Evolutionary conservation across 108 stramenopile genomes (phyloP).

Genomic region (Parietichytrium sp.): DNA sequence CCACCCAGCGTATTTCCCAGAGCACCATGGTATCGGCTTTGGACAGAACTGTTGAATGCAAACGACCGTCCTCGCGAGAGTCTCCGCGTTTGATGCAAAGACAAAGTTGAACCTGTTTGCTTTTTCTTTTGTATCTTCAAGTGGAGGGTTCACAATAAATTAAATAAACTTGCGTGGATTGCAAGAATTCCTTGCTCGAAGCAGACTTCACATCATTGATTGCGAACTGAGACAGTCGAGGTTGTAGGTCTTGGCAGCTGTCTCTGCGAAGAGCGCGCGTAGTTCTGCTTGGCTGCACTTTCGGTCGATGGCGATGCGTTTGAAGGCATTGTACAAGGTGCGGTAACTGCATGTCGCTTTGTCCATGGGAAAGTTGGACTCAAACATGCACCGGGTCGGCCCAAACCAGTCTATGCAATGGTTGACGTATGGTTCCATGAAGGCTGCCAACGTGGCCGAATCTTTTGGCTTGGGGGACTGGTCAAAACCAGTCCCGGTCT

Average conservation of each 20-base stretch:
- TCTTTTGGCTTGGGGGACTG: not conserved
- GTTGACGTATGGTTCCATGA: not conserved
- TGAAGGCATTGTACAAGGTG: not conserved
- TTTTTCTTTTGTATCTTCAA: too few species aligned
- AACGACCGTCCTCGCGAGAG: too few species aligned
- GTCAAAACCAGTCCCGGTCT: not conserved
- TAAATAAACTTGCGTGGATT: too few species aligned
- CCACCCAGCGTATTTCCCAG: too few species aligned
- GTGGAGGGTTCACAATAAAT: too few species aligned
- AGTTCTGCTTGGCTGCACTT: not conserved
- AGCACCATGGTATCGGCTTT: too few species aligned
- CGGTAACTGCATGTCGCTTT: not conserved
- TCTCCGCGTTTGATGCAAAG: too few species aligned
- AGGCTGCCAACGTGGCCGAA: not conserved
- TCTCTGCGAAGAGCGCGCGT: not conserved
- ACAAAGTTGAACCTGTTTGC: too few species aligned
- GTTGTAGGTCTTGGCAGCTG: not conserved
- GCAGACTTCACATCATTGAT: too few species aligned
- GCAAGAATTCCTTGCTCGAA: too few species aligned
- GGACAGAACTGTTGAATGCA: too few species aligned
- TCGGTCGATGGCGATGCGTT: not conserved
- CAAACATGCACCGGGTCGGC: conserved; percentile 14
- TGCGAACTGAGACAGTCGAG: too few species aligned
- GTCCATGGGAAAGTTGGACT: conserved; percentile 38
- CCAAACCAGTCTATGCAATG: conserved; percentile 12